Conservation (phyloP, 768 basidiomycete genomes). For the Pholiota molesta region DNA sequence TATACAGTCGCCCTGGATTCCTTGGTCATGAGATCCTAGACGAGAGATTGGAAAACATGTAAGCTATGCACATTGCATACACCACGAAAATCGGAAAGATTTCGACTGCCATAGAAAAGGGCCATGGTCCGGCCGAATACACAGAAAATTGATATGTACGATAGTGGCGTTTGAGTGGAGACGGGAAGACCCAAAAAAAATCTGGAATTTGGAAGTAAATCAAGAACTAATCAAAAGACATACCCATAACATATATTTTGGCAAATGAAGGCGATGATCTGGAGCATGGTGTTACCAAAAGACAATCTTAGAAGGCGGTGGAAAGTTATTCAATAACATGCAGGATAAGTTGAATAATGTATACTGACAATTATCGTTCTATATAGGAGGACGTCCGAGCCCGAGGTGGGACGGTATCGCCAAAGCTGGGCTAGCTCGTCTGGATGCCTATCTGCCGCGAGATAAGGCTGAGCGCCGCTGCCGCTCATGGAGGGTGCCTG, state of each 20-base stretch:
- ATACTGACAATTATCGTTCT: background rate
- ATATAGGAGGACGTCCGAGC: background rate
- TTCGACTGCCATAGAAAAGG: background rate
- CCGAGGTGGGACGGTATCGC: background rate
- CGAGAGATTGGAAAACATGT: background rate
- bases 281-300: background rate
- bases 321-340: background rate
- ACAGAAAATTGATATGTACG: background rate
- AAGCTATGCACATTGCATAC: background rate
- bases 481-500: conserved; percentile 24
- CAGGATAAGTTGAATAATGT: background rate
- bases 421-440: background rate
- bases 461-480: conserved; percentile 16
- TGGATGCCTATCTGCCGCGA: background rate
- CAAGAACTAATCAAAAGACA: background rate
- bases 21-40: background rate
- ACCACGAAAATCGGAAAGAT: background rate
- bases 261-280: background rate
- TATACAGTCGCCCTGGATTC: background rate
- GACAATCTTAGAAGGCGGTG: background rate
- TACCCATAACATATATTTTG: background rate
- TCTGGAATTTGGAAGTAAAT: background rate
- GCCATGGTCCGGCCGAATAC: background rate
- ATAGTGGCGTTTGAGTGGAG: background rate
- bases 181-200: background rate